Evolutionary conservation across 805 yeast genomes (phyloP), one percentile per base, ranked within the genome.

Genomic region (Dipodascus albidus): DNA sequence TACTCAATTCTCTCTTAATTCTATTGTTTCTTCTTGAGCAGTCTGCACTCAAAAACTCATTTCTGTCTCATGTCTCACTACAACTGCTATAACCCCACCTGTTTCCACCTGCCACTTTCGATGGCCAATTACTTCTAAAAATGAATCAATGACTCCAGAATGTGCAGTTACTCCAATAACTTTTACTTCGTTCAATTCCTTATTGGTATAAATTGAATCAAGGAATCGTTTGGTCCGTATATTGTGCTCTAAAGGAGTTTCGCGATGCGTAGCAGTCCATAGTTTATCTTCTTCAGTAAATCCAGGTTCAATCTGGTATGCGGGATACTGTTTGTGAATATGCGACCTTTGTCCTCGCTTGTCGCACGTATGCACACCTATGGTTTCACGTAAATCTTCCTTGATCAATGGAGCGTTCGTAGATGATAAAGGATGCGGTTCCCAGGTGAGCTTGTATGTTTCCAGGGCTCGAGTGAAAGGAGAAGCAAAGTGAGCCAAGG

Each of bases 21-120:
- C n/a, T n/a, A n/a, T 31, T 15, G 38, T 15, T 31, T 31, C 9
- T 15, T 15, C 14, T 15, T 31, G 38, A 31, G 15, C n/a, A 11
- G 44, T 6, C 20, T 38, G 44, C 15, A 38, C 44, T 27, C 33
- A 27, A 6, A 27, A 27, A 6, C 33, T 6, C 11, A 6, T 11
- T 11, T 6, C 11, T 27, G 33, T 6, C 6, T 11, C 9, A 27
- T 11, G 9, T 27, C 33, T 27, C 20, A 79, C 77, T 49, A 79
- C 70, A 3, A 79, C 74, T 0, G 83, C 81, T 41, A 78, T 71
- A 74, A 79, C 74, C 9, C 79, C 82, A 4, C 83, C 83, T 1
- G 83, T 77, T 9, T 73, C 74, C 27, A 79, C 68, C 3, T 74
- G 67, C 59, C 77, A 78, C 19, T 67, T 64, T 47, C 80, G 64